A percentile compares a stretch with the other conserved stretches of the same genome.
Evolutionary conservation across 352 stramenopile species (phyloP).

Genomic region (Blastocystis sp.): DNA sequence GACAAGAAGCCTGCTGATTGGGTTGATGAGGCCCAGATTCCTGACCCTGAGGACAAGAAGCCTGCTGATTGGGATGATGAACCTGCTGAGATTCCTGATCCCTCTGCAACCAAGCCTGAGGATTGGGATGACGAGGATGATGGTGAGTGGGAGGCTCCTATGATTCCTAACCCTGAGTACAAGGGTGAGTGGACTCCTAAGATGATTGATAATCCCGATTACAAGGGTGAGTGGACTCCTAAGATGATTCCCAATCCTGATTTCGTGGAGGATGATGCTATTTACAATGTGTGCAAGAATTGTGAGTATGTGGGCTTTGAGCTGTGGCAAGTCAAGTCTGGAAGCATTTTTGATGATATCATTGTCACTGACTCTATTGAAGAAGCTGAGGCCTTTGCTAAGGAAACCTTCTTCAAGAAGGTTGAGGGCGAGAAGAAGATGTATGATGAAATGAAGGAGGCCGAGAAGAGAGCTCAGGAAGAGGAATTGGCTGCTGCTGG

Average conservation of each 20-base stretch:
- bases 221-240: conserved; percentile 94
- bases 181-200: conserved; percentile 94
- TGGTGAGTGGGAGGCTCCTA: conserved; percentile 89
- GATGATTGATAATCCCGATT: conserved; percentile 95
- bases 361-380: conserved; percentile 90
- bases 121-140: conserved; percentile 98
- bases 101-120: conserved; percentile 87
- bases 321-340: conserved; percentile 94
- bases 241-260: conserved; percentile 91
- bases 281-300: conserved; percentile 87
- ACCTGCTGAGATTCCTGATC: conserved; percentile 87
- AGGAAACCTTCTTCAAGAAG: conserved; percentile 81
- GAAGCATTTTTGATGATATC: conserved; percentile 98
- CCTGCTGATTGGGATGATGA: conserved; percentile 92
- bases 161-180: conserved; percentile 91
- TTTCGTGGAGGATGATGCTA: conserved; percentile 84
- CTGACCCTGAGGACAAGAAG: conserved; percentile 86
- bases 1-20: conserved; percentile 92
- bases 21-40: conserved; percentile 87
- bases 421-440: conserved; percentile 88
- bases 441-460: conserved; percentile 73
- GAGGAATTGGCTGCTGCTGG: conserved; percentile 65
- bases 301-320: conserved; percentile 94
- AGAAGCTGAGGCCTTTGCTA: conserved; percentile 78
- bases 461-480: conserved; percentile 69